phyloP scores from a whole-genome alignment of 805 yeast species.

The Starmerella sirachaensis region DNA sequence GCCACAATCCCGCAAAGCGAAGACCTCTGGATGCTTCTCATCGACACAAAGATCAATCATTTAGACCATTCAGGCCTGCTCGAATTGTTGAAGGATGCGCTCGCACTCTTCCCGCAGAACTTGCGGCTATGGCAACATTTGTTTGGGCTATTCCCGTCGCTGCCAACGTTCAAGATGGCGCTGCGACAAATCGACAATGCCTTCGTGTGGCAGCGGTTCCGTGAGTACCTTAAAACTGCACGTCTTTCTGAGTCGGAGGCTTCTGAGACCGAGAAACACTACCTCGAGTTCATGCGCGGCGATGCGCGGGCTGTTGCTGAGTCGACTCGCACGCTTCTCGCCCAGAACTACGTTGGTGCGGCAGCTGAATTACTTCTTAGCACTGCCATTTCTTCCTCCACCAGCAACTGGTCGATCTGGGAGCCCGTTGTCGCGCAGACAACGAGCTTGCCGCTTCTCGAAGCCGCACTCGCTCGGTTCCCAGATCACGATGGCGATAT shows the following conservation, averaged over 20 bases:
- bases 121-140: constrained; percentile 10
- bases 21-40: constrained; percentile 5
- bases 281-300: constrained; percentile 2
- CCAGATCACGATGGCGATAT: constrained; percentile 2
- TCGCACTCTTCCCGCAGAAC: constrained; percentile 11
- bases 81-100: constrained; percentile 6
- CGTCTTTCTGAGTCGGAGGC: not conserved
- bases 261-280: not conserved
- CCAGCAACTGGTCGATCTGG: constrained; percentile 6
- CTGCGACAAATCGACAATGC: constrained; percentile 42
- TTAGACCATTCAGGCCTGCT: not conserved
- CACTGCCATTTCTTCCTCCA: no score
- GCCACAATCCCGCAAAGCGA: constrained; percentile 12
- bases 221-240: constrained; percentile 33
- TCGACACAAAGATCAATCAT: not conserved
- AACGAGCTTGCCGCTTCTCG: not conserved
- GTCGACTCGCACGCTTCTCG: not conserved
- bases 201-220: constrained; percentile 43
- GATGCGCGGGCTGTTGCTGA: not conserved
- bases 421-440: not conserved
- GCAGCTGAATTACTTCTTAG: constrained; percentile 1
- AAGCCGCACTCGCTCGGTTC: constrained; percentile 1
- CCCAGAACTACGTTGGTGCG: not conserved
- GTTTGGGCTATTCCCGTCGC: constrained; percentile 15
- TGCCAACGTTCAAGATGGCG: constrained; percentile 40